These are phyloP conservation scores for Aaosphaeria arxii DNA, from an alignment of 2,329 filamentous ascomycete species.

Conservation along the genomic window DNA sequence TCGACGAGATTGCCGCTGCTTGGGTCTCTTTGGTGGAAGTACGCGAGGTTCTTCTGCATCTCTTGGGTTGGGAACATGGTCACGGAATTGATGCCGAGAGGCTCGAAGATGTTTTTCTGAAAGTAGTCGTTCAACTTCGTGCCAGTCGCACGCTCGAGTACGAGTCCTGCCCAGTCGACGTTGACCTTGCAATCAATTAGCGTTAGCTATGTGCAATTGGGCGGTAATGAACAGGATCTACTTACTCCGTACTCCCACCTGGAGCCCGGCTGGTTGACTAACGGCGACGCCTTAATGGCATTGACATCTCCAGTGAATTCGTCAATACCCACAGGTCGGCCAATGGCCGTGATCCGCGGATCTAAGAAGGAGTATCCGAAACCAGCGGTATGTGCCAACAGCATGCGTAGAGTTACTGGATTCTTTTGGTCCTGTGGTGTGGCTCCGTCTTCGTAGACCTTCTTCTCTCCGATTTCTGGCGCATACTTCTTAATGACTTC, in stretches of 20 bases:
- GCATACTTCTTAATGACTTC: slow-evolving; percentile 27
- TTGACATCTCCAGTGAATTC: slow-evolving; percentile 56
- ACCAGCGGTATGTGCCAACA: slow-evolving; percentile 50
- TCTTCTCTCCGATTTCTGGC: slow-evolving; percentile 40
- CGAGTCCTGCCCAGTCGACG: slow-evolving; percentile 51
- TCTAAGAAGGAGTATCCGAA: slow-evolving; percentile 52
- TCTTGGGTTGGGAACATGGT: slow-evolving; percentile 56
- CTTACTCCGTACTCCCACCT: slow-evolving; percentile 56
- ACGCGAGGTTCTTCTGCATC: slow-evolving; percentile 55
- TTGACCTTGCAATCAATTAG: slow-evolving; percentile 38
- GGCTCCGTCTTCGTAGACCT: slow-evolving; percentile 36
- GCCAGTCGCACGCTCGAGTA: slow-evolving; percentile 45
- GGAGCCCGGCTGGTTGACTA: slow-evolving; percentile 63
- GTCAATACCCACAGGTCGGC: slow-evolving; percentile 51
- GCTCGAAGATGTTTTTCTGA: slow-evolving; percentile 45
- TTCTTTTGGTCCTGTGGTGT: slow-evolving; percentile 37
- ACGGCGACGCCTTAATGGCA: slow-evolving; percentile 50
- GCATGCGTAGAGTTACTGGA: slow-evolving; percentile 50
- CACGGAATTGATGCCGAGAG: slow-evolving; percentile 48
- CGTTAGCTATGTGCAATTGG: neutral
- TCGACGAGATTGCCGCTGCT: slow-evolving; percentile 37
- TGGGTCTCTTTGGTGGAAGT: slow-evolving; percentile 53
- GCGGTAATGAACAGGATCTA: neutral
- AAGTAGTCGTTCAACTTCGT: slow-evolving; percentile 46
- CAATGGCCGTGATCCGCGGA: slow-evolving; percentile 40